Evolutionary conservation across 176 grass and related monocot species (phyloP), one percentile per base, ranked within the genome.

Genomic region (Alopecurus myosuroides): DNA sequence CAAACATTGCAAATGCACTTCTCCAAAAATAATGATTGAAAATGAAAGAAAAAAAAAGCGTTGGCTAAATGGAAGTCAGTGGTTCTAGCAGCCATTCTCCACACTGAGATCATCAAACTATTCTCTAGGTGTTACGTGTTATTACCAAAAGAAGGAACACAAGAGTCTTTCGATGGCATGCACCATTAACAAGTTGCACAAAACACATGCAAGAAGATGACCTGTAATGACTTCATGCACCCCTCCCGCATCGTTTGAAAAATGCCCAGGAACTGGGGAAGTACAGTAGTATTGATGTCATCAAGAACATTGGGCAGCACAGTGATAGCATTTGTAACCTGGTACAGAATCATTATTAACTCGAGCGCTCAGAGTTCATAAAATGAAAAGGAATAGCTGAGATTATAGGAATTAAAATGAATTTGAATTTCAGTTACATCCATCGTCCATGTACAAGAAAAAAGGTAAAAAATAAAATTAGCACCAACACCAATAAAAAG

Each of bases 151-250:
- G 73, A 73, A 77, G n/a, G 33, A 78, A 45, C 11, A 73, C 15
- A 66, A 34, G 36, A 70, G 3, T 3, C 6, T 78, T 36, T 73
- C 65, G 33, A 52, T 52, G 14, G 11, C 23, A 72, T 18, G 20
- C 20, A 65, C 36, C 34, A 86, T 23, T 65, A 75, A 62, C 62
- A 53, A 29, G 45, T 48, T 45, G 15, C 22, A 81, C 71, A 31
- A 50, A 85, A 70, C 44, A 22, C 26, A 58, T 55, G 44, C 8
- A 53, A 42, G 60, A 82, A 82, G 46, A 78, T 69, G 15, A 98
- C 95, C 93, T 98, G 87, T 76, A 98, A 85, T 74, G 96, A 98
- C 84, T 94, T 76, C 77, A 91, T 90, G 87, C 93, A 95, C 67
- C 96, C 90, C 65, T 92, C 84, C 88, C 92, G 81, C 93, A 98